Evolutionary conservation across 176 grass and related monocot genomes (phyloP), one percentile per base, ranked within the genome.

Genomic region (Oryza brachyantha): DNA sequence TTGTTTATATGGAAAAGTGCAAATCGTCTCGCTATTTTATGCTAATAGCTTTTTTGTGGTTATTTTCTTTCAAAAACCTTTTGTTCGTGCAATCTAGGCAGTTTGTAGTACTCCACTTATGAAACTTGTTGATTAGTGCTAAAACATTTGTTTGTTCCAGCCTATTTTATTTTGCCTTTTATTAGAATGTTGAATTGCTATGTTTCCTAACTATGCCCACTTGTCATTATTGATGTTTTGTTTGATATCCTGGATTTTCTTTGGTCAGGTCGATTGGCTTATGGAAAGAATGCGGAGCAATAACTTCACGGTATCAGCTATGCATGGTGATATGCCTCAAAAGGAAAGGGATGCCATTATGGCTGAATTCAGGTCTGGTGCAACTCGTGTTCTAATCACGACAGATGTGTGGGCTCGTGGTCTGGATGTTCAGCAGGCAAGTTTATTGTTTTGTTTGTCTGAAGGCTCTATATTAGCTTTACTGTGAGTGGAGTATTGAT

Each of bases 281-380:
- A 93, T 86, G 35, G 96, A 99, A 83, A 91, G 86, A 78, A 99
- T 99, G 96, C 90, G 90, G 40, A 94, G 81, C 78, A 99, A 99
- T 81, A 95, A 99, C 81, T 99, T 99, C 67, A 99, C 92, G 0
- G 96, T 95, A 55, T 95, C 96, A 64, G 85, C 90, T 64, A 99
- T 99, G 92, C 96, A 93, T 4, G 92, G 92, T 9, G 96, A 99
- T 81, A 99, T 99, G 92, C 96, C 92, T 31, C 96, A 99, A 25
- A 92, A 93, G 75, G 92, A 99, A 80, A 88, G 96, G 50, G 92
- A 99, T 79, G 92, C 92, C n/a, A 95, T 99, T 64, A 99, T 93
- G 92, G 70, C 7, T 4, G 88, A 93, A 75, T 95, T 99, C 78
- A 87, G 96, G 72, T 86, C 86, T 17, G 88, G 92, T 48, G 79